Conservation (phyloP, 306 rosid species). For the Arachis hypogaea region DNA sequence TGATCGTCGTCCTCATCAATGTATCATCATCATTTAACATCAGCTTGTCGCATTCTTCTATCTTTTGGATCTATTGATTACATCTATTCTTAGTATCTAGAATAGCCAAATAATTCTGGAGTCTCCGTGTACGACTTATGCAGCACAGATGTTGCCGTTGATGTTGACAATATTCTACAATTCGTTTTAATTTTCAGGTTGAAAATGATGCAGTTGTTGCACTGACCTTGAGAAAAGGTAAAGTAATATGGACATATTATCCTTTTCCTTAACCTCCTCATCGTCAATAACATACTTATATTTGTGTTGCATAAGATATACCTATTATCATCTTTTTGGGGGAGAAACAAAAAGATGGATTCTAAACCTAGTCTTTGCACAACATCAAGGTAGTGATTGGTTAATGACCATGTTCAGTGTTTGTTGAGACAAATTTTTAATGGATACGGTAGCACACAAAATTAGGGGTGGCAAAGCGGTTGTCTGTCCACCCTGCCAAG, state of each 20-base stretch:
- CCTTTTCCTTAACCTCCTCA: background rate
- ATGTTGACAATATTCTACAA: constrained; percentile 8
- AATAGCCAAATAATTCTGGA: background rate
- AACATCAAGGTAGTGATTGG: no score
- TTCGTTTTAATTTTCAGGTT: constrained; percentile 55
- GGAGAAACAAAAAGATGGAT: background rate
- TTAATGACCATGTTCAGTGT: no score
- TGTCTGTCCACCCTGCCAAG: no score
- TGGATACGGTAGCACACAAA: no score
- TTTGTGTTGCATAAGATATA: background rate
- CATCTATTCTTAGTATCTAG: constrained; percentile 8
- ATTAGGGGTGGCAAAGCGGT: no score
- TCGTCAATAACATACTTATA: background rate
- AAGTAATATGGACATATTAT: constrained; percentile 16
- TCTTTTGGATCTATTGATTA: background rate
- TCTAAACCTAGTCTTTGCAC: no score
- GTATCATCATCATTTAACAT: background rate
- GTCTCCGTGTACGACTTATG: background rate
- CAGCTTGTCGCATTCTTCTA: constrained; percentile 4
- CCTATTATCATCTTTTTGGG: background rate
- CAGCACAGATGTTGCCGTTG: background rate
- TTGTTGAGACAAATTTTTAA: no score
- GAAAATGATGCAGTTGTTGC: constrained; percentile 90
- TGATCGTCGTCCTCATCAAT: no score
- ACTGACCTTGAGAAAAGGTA: constrained; percentile 84